Percentiles rank a stretch among this genome's conserved stretches.
Evolutionary conservation across 129 eudicot genomes (phyloP).

Genomic region (Artemisia annua): DNA sequence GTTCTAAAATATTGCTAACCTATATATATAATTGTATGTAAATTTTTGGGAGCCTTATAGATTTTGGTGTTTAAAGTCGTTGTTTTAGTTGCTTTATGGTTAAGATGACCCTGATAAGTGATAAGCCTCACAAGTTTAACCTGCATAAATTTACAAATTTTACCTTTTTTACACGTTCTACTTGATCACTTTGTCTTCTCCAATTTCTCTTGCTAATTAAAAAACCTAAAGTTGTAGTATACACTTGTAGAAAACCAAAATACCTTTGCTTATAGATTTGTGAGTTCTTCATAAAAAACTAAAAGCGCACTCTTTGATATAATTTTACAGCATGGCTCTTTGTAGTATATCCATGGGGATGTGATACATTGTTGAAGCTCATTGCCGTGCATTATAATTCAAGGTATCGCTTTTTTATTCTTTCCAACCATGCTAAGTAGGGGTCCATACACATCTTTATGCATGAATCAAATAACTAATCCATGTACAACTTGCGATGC

Average conservation of each 20-base stretch:
- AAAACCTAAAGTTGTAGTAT: no score
- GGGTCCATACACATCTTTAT: constrained; percentile 24
- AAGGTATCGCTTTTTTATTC: constrained; percentile 5
- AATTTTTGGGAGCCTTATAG: no score
- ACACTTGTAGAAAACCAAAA: neutral
- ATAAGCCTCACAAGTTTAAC: no score
- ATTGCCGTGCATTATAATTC: constrained; percentile 24
- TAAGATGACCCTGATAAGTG: no score
- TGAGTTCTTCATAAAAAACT: constrained; percentile 14
- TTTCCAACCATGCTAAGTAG: constrained; percentile 23
- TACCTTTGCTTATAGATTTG: constrained; percentile 1
- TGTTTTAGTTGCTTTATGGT: no score
- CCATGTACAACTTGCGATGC: neutral
- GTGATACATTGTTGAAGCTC: neutral
- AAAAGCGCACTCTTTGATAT: constrained; percentile 21
- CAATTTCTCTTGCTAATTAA: no score
- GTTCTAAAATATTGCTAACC: no score
- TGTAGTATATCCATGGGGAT: constrained; percentile 18
- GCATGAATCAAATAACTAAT: neutral
- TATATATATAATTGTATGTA: no score
- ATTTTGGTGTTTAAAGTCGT: no score
- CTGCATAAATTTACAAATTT: no score
- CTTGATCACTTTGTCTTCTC: no score
- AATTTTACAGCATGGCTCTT: constrained; percentile 5
- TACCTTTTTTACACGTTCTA: no score